Percentiles rank a stretch among this genome's conserved stretches.
Conservation (phyloP, 176 grass and related monocot species). For the Musa acuminata region DNA sequence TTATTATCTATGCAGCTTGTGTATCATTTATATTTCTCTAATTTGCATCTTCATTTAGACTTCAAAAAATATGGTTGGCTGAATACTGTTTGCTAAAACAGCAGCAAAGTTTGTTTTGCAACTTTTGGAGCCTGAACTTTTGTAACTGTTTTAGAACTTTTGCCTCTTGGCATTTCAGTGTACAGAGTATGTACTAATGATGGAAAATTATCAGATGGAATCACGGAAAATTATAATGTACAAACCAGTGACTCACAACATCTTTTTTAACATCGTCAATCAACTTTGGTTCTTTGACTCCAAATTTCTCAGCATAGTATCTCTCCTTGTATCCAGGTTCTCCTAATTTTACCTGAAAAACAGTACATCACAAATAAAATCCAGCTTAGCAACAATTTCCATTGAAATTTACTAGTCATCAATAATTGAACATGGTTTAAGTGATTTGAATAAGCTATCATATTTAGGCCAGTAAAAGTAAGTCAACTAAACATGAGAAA, state of each 20-base stretch:
- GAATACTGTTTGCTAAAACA: background rate
- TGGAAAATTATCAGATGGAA: background rate
- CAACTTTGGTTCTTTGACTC: slow-evolving; percentile 47
- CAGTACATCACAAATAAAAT: slow-evolving; percentile 18
- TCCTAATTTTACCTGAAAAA: slow-evolving; percentile 83
- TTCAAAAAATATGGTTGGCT: background rate
- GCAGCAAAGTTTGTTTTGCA: background rate
- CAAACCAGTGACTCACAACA: slow-evolving; percentile 59
- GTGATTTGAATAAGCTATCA: background rate
- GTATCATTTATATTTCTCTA: background rate
- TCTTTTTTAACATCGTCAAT: slow-evolving; percentile 72
- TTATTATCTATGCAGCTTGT: background rate
- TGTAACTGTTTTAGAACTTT: background rate
- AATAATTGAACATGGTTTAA: background rate
- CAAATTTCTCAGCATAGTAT: slow-evolving; percentile 94
- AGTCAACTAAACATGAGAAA: background rate
- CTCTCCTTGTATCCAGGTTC: slow-evolving; percentile 73
- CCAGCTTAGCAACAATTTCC: background rate
- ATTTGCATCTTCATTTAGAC: background rate
- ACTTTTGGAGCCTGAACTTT: background rate
- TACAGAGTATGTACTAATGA: too few species aligned
- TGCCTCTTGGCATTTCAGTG: background rate
- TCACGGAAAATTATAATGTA: background rate
- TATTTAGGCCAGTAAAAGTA: background rate
- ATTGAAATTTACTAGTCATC: too few species aligned